Evolutionary conservation across 2,329 filamentous ascomycete genomes (phyloP).

Genomic region (Myriosclerotinia scirpicola): DNA sequence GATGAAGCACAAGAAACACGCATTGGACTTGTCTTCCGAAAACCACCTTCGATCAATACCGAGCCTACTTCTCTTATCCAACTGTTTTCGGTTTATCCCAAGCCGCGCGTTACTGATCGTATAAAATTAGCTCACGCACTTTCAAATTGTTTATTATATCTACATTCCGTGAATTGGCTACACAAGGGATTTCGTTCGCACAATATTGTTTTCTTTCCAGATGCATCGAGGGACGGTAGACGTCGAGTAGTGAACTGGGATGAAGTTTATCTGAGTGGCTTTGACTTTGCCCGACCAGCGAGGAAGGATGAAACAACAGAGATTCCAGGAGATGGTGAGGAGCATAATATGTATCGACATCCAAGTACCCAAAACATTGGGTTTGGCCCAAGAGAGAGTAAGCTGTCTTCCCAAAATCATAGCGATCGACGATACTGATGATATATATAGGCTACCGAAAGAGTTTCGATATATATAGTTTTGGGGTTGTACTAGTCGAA

Average conservation of each 20-base stretch:
- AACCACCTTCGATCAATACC: slow-evolving; percentile 44
- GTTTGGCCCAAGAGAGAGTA: slow-evolving; percentile 26
- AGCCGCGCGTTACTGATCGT: slow-evolving; percentile 53
- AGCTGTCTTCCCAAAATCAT: not conserved
- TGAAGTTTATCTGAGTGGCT: slow-evolving; percentile 51
- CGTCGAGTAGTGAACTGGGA: slow-evolving; percentile 41
- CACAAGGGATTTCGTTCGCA: slow-evolving; percentile 58
- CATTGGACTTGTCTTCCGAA: slow-evolving; percentile 56
- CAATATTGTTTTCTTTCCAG: slow-evolving; percentile 54
- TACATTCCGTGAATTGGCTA: slow-evolving; percentile 57
- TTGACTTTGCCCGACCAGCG: slow-evolving; percentile 55
- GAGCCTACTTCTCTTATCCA: slow-evolving; percentile 50
- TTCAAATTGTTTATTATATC: slow-evolving; percentile 53
- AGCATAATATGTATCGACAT: slow-evolving; percentile 53
- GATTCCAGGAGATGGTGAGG: slow-evolving; percentile 46
- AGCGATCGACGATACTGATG: not conserved
- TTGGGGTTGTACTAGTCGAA: slow-evolving; percentile 54
- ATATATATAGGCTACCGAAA: slow-evolving; percentile 40
- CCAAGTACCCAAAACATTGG: slow-evolving; percentile 36
- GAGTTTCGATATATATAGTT: slow-evolving; percentile 53
- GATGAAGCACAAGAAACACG: slow-evolving; percentile 47
- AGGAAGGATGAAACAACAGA: slow-evolving; percentile 53
- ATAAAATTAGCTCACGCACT: slow-evolving; percentile 53
- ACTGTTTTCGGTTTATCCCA: slow-evolving; percentile 46
- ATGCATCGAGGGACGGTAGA: slow-evolving; percentile 16